Base-by-base conservation (phyloP, 306 rosid genomes). In the Dicorynia guianensis region DNA sequence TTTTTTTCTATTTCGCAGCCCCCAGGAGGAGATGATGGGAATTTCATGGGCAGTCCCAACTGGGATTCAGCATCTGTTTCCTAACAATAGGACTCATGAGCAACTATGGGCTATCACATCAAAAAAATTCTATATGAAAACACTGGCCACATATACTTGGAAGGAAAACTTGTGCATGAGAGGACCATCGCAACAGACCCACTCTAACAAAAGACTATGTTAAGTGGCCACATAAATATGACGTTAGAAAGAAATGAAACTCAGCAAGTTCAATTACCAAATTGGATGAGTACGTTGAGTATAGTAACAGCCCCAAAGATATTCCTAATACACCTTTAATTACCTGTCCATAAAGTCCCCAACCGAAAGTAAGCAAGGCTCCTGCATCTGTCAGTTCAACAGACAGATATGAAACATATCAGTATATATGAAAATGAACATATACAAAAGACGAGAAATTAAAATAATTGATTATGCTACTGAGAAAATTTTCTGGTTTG, bases 271-370 rank as follows among this genome's bases (percentile, higher is more conserved):
- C 57, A 14, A 8, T 43, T 30, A 40, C 17, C 33, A 11, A 43
- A 34, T 4, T 56, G 54, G n/a, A 18, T 20, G 55, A 18, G 54
- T 20, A 25, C 18, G 25, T 43, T 34, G 17, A 43, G 17, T 46
- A 19, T 11, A 19, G 30, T 6, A 54, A 43, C 40, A 57, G 20
- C 15, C 14, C 20, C 34, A 44, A 17, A n/a, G 9, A 59, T 10
- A 58, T 46, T 25, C 48, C 48, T 33, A 15, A 44, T 67, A 61
- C 74, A 52, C 56, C 64, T 64, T 19, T 59, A 80, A 71, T 75
- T 87, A 92, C 97, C 93, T 92, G 97, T 85, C 97, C 97, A 57
- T 92, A 88, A 18, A 89, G 81, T 71, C 97, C 96, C 97, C 97
- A 92, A 59, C 96, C 97, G 34, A 89, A 92, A 46, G 91, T 80